Evolutionary conservation across 2,329 filamentous ascomycete genomes (phyloP), one percentile per base, ranked within the genome.

Genomic region (Didymellaceae sp.): DNA sequence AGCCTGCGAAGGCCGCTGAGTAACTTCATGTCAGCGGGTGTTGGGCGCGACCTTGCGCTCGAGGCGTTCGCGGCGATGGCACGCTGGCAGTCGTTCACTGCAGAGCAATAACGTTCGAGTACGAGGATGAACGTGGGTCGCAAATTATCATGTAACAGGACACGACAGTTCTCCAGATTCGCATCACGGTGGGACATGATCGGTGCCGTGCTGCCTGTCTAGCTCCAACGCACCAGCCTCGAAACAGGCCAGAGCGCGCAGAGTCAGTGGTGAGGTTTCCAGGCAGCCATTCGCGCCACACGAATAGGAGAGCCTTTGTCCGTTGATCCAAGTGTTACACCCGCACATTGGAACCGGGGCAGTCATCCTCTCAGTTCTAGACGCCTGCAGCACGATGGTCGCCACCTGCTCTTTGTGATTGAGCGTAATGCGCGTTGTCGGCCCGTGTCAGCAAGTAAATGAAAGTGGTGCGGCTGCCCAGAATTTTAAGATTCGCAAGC

Each of bases 121-220:
- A 20, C 32, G 32, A 43, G 48, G 32, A 46, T 46, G 42, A 30
- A 33, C 25, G 32, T 46, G 37, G 21, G 21, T 8, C 25, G 13
- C 20, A 37, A 38, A 42, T 38, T 42, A 16, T 32, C 9, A 32
- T 46, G 48, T 45, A 26, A 32, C 41, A 52, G 35, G 18, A 37
- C 42, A 52, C 48, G 42, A 45, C 31, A 38, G 14, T 52, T 55
- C 52, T 55, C 52, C 52, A 49, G 47, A 49, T 52, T 38, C 47
- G 41, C 52, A 35, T 42, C 37, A 33, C 31, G 38, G 39, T 47
- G 47, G 48, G 42, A 51, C 41, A 35, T 40, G 51, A 49, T 54
- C 44, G 47, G 37, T 52, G 43, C 39, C 32, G 38, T 51, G 45
- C 41, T 34, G 35, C 26, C 37, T 34, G 35, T 22, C 32, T 39